These are phyloP conservation scores for Pseudopediastrum boryanum DNA, from an alignment of 139 green algal species.

Conservation along the genomic window DNA sequence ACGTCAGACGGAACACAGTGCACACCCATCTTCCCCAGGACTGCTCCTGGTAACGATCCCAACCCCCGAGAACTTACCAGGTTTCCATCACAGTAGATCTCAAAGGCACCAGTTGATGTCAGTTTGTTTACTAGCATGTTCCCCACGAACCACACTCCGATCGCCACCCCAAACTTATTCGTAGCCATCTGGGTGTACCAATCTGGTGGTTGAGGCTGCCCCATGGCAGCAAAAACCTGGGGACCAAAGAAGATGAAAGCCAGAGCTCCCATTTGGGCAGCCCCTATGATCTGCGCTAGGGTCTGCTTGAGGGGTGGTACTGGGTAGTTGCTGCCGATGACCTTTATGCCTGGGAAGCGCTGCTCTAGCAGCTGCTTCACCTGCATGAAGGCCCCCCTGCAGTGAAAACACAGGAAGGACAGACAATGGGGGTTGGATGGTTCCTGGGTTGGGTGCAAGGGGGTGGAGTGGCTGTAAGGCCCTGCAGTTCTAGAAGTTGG, in stretches of 20 bases:
- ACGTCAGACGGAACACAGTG: no score
- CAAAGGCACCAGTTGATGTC: slow-evolving; percentile 71
- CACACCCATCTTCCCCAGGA: no score
- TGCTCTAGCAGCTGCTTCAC: slow-evolving; percentile 59
- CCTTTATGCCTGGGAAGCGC: slow-evolving; percentile 56
- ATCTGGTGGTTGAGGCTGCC: neutral
- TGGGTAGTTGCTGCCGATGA: slow-evolving; percentile 62
- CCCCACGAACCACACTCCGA: slow-evolving; percentile 65
- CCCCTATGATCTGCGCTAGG: slow-evolving; percentile 36
- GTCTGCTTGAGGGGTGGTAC: slow-evolving; percentile 34
- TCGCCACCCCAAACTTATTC: slow-evolving; percentile 41
- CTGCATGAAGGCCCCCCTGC: slow-evolving; percentile 73
- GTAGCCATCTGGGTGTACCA: slow-evolving; percentile 28
- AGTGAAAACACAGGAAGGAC: neutral
- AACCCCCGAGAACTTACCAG: no score
- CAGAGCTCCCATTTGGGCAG: slow-evolving; percentile 52
- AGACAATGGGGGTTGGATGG: neutral
- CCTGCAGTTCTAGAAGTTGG: neutral
- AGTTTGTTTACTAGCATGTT: slow-evolving; percentile 67
- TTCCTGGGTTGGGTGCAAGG: neutral
- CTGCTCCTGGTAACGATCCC: no score
- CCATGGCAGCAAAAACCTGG: slow-evolving; percentile 36
- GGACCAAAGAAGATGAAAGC: slow-evolving; percentile 51
- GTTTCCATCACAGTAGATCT: slow-evolving; percentile 68
- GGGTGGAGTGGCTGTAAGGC: neutral